Evolutionary conservation across 2,329 filamentous ascomycete genomes (phyloP).

Genomic region (Didymella segeticola): DNA sequence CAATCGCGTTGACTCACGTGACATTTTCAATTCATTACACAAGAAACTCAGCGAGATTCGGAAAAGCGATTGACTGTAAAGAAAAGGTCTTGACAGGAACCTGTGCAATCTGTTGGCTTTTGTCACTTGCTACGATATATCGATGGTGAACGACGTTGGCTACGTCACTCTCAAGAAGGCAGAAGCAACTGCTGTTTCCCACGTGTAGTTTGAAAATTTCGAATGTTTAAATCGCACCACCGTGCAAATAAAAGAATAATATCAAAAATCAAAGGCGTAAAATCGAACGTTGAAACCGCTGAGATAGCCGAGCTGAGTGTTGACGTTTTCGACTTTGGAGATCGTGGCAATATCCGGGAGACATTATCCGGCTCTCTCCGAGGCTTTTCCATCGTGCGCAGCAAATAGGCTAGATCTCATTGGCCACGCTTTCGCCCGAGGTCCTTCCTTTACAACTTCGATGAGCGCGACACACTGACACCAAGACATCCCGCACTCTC

Average conservation of each 20-base stretch:
- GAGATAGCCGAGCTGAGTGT: constrained; percentile 18
- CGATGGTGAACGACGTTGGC: background rate
- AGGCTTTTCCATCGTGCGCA: constrained; percentile 5
- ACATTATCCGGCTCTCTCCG: constrained; percentile 15
- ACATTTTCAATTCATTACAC: background rate
- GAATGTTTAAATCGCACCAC: too few species aligned
- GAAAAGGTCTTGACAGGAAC: too few species aligned
- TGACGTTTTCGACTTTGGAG: constrained; percentile 22
- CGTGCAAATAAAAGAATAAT: too few species aligned
- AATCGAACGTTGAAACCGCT: background rate
- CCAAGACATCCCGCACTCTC: constrained; percentile 33
- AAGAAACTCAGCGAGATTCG: background rate
- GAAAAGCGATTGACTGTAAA: background rate
- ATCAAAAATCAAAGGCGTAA: background rate
- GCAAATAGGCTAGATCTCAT: constrained; percentile 13
- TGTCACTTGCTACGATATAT: too few species aligned
- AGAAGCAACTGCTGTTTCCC: background rate
- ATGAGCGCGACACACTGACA: constrained; percentile 36
- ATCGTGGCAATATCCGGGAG: constrained; percentile 18
- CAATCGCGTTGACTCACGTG: constrained; percentile 5
- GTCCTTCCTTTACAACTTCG: constrained; percentile 22
- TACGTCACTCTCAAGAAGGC: background rate
- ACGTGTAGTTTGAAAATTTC: background rate
- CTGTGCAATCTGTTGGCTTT: background rate
- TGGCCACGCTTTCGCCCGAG: constrained; percentile 6